Base-by-base conservation (phyloP, 768 basidiomycete species). In the Tricholoma sp. region DNA sequence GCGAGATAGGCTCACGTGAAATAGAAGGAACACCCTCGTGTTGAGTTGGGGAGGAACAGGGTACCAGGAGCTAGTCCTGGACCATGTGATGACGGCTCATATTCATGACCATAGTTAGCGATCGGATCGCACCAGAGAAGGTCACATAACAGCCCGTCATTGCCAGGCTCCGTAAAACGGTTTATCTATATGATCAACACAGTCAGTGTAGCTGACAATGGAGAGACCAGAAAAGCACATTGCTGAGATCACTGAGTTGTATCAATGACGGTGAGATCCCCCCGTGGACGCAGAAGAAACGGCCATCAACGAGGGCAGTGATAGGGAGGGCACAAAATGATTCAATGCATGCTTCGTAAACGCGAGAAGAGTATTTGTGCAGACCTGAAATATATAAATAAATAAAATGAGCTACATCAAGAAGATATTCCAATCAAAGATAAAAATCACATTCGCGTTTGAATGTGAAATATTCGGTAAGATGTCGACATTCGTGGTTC, bases 391-490 rank as follows among this genome's bases (percentile, higher is more conserved):
- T n/a, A n/a, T n/a, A n/a, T n/a, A n/a, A n/a, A n/a, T n/a, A n/a
- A n/a, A 31, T 18, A 10, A 29, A 47, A 39, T 58, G n/a, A 61
- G 51, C 13, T 31, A 24, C 13, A 15, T 17, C 28, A 11, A 17
- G 12, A 4, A 32, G 36, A 9, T 15, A 15, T 28, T 47, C 54
- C 24, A 7, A 34, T 36, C 20, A 44, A n/a, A 29, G 41, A 42
- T 53, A 33, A 47, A 41, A 71, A 86, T 72, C 64, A 95, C 89
- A 89, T 88, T 98, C 96, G 59, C 92, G 88, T 75, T 94, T 95
- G 78, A 98, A 98, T 8, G 96, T 98, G 67, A 98, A 98, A 70
- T 95, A 97, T 72, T 95, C 94, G 2, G 96, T 98, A 48, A 98
- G 77, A 74, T 98, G 95, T 36, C 88, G 84, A 69, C 96, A 98